These are phyloP conservation scores for Aspergillus persii DNA, from an alignment of 2,329 filamentous ascomycete genomes.

Conservation along the genomic window DNA sequence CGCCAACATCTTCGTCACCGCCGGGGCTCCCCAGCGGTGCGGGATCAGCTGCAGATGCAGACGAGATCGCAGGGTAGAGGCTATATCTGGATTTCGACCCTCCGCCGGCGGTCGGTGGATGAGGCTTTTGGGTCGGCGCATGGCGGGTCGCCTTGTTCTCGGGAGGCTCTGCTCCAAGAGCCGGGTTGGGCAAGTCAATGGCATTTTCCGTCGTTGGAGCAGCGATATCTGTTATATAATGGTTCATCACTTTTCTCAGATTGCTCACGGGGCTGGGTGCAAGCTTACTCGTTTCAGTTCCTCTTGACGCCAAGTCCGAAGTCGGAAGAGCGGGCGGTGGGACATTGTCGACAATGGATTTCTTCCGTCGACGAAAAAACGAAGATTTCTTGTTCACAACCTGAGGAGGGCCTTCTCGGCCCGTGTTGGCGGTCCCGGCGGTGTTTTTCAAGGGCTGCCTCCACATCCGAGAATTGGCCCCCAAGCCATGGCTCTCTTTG, in stretches of 20 bases:
- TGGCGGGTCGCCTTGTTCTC: constrained; percentile 19
- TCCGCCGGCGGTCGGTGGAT: constrained; percentile 23
- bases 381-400: constrained; percentile 90
- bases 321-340: constrained; percentile 56
- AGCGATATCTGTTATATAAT: constrained; percentile 59
- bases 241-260: constrained; percentile 81
- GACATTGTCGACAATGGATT: constrained; percentile 70
- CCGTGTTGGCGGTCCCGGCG: constrained; percentile 18
- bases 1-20: constrained; percentile 31
- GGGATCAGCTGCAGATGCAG: constrained; percentile 24
- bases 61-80: constrained; percentile 26
- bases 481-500: constrained; percentile 20
- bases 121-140: constrained; percentile 22
- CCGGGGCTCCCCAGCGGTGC: constrained; percentile 37
- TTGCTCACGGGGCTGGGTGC: constrained; percentile 70
- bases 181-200: constrained; percentile 24
- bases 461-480: constrained; percentile 23
- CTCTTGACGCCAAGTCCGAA: constrained; percentile 44
- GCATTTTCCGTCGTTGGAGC: constrained; percentile 19
- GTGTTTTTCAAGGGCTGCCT: constrained; percentile 28
- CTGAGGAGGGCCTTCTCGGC: constrained; percentile 37
- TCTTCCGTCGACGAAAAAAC: constrained; percentile 92
- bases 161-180: constrained; percentile 14
- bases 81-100: constrained; percentile 25
- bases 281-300: constrained; percentile 26